phyloP scores from a whole-genome alignment of 345 rosid genomes.

The Eutrema japonicum region DNA sequence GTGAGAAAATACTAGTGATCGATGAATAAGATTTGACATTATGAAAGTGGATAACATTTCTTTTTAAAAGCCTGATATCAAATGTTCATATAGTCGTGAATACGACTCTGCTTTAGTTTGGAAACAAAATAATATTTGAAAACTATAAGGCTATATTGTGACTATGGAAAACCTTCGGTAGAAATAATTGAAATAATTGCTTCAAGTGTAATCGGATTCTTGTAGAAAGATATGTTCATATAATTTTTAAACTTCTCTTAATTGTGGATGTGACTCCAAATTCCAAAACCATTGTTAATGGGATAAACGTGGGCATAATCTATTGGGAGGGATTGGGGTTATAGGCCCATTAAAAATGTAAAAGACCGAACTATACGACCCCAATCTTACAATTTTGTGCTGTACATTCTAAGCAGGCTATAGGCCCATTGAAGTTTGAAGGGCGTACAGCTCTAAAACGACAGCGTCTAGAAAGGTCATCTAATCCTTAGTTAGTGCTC shows the following conservation, averaged over 20 bases:
- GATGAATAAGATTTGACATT: conserved; percentile 6
- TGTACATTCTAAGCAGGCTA: background rate
- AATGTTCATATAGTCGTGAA: background rate
- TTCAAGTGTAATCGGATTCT: background rate
- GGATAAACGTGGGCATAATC: background rate
- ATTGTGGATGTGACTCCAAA: conserved; percentile 6
- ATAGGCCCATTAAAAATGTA: background rate
- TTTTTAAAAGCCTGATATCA: background rate
- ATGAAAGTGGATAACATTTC: background rate
- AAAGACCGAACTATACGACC: background rate
- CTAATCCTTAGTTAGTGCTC: too few relatives aligned
- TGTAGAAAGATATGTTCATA: background rate
- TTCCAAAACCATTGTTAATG: background rate
- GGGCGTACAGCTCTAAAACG: background rate
- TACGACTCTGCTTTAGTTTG: background rate
- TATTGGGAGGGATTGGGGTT: background rate
- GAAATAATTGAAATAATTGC: background rate
- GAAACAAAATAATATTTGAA: background rate
- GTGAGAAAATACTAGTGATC: background rate
- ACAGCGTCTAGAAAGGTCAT: background rate
- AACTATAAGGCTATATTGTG: background rate
- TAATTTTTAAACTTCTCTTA: background rate
- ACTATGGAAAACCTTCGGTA: background rate
- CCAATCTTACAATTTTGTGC: background rate
- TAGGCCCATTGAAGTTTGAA: background rate